Evolutionary conservation across 2,329 filamentous ascomycete genomes (phyloP).

Genomic region (Neonectria faginata): DNA sequence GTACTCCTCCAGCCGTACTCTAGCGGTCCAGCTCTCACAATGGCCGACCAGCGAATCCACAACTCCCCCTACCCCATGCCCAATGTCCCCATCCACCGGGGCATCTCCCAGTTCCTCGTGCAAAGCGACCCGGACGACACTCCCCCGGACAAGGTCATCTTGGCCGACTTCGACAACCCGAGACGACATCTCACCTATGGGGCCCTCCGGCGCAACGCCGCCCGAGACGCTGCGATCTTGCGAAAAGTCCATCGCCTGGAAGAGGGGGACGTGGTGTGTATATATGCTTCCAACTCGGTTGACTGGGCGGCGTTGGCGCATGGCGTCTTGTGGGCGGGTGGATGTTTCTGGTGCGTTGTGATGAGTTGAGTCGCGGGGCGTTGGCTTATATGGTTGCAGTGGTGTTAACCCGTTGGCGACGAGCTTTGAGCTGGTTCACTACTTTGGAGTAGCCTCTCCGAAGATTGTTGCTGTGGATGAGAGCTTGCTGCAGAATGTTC

Average conservation of each 20-base stretch:
- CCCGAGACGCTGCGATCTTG: slow-evolving; percentile 32
- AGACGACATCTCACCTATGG: slow-evolving; percentile 31
- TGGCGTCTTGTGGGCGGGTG: slow-evolving; percentile 40
- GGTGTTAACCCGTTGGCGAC: slow-evolving; percentile 42
- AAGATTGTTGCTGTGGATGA: slow-evolving; percentile 35
- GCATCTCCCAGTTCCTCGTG: slow-evolving; percentile 42
- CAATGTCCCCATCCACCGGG: slow-evolving; percentile 36
- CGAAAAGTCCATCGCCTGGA: slow-evolving; percentile 12
- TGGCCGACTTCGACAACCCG: slow-evolving; percentile 40
- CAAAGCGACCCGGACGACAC: slow-evolving; percentile 43
- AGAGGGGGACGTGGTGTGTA: slow-evolving; percentile 39
- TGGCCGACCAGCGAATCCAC: slow-evolving; percentile 25
- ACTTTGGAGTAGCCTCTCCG: slow-evolving; percentile 36
- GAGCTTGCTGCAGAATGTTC: slow-evolving; percentile 22
- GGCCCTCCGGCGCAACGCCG: slow-evolving; percentile 31
- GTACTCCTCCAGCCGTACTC: no score
- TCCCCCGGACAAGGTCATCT: slow-evolving; percentile 32
- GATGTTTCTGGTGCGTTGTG: slow-evolving; percentile 34
- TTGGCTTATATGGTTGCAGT: slow-evolving; percentile 17
- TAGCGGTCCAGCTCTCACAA: neutral
- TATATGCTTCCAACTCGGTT: slow-evolving; percentile 38
- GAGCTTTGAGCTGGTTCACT: slow-evolving; percentile 40
- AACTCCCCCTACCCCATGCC: slow-evolving; percentile 35
- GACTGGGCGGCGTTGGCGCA: slow-evolving; percentile 39
- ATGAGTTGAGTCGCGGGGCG: neutral